Conservation (phyloP, 371 early-diverging fungal species). For the Actinomortierella ambigua region DNA sequence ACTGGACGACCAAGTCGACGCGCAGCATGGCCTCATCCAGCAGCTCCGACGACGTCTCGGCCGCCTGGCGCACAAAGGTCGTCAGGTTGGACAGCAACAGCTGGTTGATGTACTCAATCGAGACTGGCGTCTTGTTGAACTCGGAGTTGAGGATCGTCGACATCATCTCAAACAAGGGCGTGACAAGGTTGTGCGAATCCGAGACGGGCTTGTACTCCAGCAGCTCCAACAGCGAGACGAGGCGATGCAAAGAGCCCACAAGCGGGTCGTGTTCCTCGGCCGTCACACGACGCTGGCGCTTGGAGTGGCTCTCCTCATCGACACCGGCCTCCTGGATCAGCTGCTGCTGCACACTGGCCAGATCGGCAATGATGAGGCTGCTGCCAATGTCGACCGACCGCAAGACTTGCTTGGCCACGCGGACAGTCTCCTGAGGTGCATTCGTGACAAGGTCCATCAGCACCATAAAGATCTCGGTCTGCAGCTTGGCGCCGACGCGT, state of each 20-base stretch:
- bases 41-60: slow-evolving; percentile 20
- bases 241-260: slow-evolving; percentile 59
- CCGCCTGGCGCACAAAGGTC: slow-evolving; percentile 63
- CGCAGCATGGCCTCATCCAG: slow-evolving; percentile 53
- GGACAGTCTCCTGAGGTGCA: slow-evolving; percentile 63
- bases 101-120: slow-evolving; percentile 90
- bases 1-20: slow-evolving; percentile 88
- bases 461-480: slow-evolving; percentile 59
- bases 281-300: slow-evolving; percentile 36
- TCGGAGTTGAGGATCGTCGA: slow-evolving; percentile 69
- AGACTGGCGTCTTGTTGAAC: slow-evolving; percentile 57
- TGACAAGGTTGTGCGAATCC: slow-evolving; percentile 56
- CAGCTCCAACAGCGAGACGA: slow-evolving; percentile 72
- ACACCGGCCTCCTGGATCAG: slow-evolving; percentile 30
- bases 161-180: slow-evolving; percentile 78
- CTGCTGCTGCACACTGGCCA: slow-evolving; percentile 44
- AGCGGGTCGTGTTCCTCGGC: slow-evolving; percentile 27
- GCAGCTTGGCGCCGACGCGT: slow-evolving; percentile 50
- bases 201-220: slow-evolving; percentile 64
- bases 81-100: slow-evolving; percentile 78
- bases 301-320: slow-evolving; percentile 21
- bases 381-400: slow-evolving; percentile 59
- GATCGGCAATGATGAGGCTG: slow-evolving; percentile 51
- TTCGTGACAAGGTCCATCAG: slow-evolving; percentile 72
- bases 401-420: slow-evolving; percentile 63